Conservation (phyloP, 2,329 filamentous ascomycete genomes). For the Colletotrichum musicola region DNA sequence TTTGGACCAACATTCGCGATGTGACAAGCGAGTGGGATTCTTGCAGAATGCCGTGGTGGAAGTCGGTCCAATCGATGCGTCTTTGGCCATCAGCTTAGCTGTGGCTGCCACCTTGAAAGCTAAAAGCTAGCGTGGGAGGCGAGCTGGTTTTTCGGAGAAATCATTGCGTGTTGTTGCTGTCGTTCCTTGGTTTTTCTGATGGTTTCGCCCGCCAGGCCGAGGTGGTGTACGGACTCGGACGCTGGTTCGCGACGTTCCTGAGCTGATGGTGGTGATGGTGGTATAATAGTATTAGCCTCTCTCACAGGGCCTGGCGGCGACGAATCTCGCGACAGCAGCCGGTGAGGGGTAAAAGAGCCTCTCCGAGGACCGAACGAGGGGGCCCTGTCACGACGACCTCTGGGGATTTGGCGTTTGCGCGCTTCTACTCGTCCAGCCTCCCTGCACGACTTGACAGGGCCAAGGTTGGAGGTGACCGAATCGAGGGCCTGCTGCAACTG, state of each 20-base stretch:
- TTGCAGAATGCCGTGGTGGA: conserved; percentile 19
- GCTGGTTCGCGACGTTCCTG: conserved; percentile 38
- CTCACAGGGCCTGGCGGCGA: too few species aligned
- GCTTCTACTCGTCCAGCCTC: conserved; percentile 39
- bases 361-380: conserved; percentile 4
- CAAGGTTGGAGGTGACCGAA: conserved; percentile 6
- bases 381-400: conserved; percentile 16
- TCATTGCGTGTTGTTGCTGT: conserved; percentile 22
- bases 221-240: conserved; percentile 30
- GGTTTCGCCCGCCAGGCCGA: neutral
- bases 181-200: conserved; percentile 6
- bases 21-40: conserved; percentile 30
- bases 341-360: conserved; percentile 17
- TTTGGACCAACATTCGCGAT: conserved; percentile 12
- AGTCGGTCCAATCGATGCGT: conserved; percentile 27
- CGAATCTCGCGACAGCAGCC: neutral
- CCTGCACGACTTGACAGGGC: conserved; percentile 32
- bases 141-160: conserved; percentile 25
- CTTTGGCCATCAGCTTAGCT: conserved; percentile 6
- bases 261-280: conserved; percentile 13
- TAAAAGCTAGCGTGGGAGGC: conserved; percentile 1
- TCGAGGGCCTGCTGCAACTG: neutral
- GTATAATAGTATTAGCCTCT: too few species aligned
- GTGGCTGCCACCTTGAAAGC: conserved; percentile 17
- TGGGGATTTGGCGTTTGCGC: conserved; percentile 27